phyloP scores from a whole-genome alignment of 1,284 basidiomycete genomes.

The Neonothopanus nambi region DNA sequence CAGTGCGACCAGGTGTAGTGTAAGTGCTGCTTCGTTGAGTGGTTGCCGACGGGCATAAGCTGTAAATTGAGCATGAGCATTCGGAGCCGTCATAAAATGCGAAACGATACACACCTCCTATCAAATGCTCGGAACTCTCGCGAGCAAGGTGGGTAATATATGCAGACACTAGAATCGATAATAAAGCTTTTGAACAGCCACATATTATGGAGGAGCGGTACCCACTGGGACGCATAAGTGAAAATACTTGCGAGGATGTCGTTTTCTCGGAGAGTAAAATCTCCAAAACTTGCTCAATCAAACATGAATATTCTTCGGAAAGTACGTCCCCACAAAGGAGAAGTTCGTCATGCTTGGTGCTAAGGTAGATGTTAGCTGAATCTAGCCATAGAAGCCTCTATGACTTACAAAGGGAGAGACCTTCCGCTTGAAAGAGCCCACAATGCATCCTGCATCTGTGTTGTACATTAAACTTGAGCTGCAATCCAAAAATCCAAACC shows the following conservation, averaged over 20 bases:
- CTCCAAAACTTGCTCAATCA: constrained; percentile 1
- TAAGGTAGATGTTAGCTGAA: no score
- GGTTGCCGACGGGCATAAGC: constrained; percentile 8
- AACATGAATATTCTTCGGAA: neutral
- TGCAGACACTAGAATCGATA: constrained; percentile 1
- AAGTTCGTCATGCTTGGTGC: constrained; percentile 2
- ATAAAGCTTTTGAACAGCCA: neutral
- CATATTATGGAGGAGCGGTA: neutral
- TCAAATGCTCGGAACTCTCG: constrained; percentile 6
- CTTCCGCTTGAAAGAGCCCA: neutral
- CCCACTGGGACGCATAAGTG: constrained; percentile 5
- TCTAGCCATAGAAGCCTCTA: neutral
- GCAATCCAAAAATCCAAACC: no score
- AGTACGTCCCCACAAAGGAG: constrained; percentile 1
- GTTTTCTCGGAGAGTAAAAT: neutral
- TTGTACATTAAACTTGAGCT: no score
- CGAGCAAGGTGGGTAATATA: constrained; percentile 2
- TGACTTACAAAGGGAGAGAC: neutral
- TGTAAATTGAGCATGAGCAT: neutral
- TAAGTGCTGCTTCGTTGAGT: constrained; percentile 6
- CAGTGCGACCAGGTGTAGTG: neutral
- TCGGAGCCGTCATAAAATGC: neutral
- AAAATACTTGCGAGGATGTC: neutral
- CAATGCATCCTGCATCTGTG: constrained; percentile 1
- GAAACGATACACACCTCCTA: constrained; percentile 1